Evolutionary conservation across 2,329 filamentous ascomycete genomes (phyloP).

Genomic region (Pseudogymnoascus sp.): DNA sequence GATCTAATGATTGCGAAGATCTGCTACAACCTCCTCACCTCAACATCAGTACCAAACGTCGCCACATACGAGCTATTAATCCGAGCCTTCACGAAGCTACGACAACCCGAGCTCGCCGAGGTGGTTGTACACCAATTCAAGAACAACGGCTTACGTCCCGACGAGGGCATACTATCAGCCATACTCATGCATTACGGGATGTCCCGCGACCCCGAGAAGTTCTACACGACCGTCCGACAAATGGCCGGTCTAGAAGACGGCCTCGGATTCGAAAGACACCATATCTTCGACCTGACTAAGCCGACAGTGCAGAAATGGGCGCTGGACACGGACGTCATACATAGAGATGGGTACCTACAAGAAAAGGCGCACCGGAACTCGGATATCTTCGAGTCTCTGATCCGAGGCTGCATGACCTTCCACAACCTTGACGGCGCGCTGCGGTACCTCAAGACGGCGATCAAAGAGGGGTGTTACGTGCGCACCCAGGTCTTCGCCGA

Average conservation of each 20-base stretch:
- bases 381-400: conserved; percentile 25
- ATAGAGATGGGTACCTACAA: conserved; percentile 15
- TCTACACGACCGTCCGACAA: conserved; percentile 21
- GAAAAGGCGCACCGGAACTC: conserved; percentile 22
- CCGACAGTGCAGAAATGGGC: conserved; percentile 22
- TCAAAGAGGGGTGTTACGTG: conserved; percentile 23
- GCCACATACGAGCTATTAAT: conserved; percentile 67
- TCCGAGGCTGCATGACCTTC: conserved; percentile 21
- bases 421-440: conserved; percentile 18
- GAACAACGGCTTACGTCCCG: conserved; percentile 16
- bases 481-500: conserved; percentile 18
- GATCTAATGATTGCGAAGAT: conserved; percentile 32
- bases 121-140: conserved; percentile 38
- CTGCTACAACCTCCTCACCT: conserved; percentile 59
- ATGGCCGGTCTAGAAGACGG: conserved; percentile 22
- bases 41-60: conserved; percentile 54
- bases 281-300: conserved; percentile 7
- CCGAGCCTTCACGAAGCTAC: conserved; percentile 50
- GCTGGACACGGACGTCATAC: conserved; percentile 17
- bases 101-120: conserved; percentile 44
- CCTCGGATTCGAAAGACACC: conserved; percentile 17
- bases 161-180: conserved; percentile 20
- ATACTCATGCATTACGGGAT: conserved; percentile 27
- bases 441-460: conserved; percentile 21
- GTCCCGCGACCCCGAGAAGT: conserved; percentile 20